Evolutionary conservation across 331 rosid genomes (phyloP).

Genomic region (Quercus lobata): DNA sequence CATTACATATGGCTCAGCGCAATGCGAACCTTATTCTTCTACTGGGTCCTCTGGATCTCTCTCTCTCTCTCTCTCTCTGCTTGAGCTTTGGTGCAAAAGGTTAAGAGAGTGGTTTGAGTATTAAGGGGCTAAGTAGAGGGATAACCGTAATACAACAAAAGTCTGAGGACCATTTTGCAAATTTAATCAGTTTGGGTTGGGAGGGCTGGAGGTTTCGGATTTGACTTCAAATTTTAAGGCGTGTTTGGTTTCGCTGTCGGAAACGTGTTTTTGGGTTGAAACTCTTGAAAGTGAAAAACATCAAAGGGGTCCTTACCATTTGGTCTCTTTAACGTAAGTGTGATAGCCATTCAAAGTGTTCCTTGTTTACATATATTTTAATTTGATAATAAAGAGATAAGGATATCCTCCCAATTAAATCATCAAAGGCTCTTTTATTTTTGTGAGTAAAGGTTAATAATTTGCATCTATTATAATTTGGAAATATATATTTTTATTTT

Average conservation of each 20-base stretch:
- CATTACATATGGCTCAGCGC: background rate
- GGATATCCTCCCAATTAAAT: no score
- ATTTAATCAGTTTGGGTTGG: background rate
- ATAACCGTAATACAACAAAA: slow-evolving; percentile 8
- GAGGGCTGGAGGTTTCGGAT: background rate
- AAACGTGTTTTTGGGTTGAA: background rate
- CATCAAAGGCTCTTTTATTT: no score
- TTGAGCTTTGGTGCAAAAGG: slow-evolving; percentile 27
- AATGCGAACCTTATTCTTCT: slow-evolving; percentile 27
- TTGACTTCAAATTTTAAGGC: background rate
- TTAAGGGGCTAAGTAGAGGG: slow-evolving; percentile 8
- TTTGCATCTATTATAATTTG: no score
- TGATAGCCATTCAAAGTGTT: background rate
- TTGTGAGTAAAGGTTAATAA: no score
- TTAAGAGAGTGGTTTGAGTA: slow-evolving; percentile 29
- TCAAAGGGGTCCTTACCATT: background rate
- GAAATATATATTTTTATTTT: no score
- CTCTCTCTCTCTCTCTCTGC: slow-evolving; percentile 28
- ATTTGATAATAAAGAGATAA: no score
- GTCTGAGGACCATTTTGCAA: background rate
- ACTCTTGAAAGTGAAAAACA: background rate
- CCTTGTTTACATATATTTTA: background rate
- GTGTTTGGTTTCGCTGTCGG: background rate
- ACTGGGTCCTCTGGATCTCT: slow-evolving; percentile 42
- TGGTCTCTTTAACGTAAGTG: background rate